A percentile compares a stretch with the other conserved stretches of the same genome.
Conservation (phyloP, 2,329 filamentous ascomycete genomes). For the Fusarium sp. region DNA sequence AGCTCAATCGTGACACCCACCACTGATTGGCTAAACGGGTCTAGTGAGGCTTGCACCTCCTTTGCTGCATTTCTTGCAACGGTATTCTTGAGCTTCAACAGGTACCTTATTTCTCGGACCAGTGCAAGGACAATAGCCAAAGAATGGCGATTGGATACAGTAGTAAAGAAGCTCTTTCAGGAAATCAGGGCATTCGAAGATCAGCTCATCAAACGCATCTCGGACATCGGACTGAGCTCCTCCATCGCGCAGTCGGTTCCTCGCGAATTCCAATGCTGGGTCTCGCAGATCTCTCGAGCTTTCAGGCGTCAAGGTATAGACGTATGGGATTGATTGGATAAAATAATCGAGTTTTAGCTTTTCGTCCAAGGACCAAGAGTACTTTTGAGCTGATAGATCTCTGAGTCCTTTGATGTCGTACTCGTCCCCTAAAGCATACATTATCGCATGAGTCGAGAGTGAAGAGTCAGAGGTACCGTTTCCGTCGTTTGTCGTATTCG, state of each 20-base stretch:
- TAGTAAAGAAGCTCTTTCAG: constrained; percentile 18
- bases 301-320: constrained; percentile 9
- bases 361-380: not conserved
- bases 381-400: constrained; percentile 12
- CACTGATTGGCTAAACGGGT: too few species aligned
- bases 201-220: constrained; percentile 2
- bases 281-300: constrained; percentile 5
- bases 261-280: not conserved
- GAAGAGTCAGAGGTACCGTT: fast-evolving
- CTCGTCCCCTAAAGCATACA: constrained; percentile 29
- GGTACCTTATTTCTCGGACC: not conserved
- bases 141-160: not conserved
- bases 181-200: constrained; percentile 9
- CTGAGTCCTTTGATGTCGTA: constrained; percentile 25
- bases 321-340: constrained; percentile 1
- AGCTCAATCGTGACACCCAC: too few species aligned
- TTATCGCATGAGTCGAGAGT: constrained; percentile 4
- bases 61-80: constrained; percentile 1
- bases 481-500: fast-evolving
- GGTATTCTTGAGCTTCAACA: not conserved
- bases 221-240: not conserved
- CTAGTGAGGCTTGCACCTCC: not conserved
- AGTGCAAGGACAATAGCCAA: constrained; percentile 7
- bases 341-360: not conserved
- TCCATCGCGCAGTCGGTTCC: not conserved